Conservation (phyloP, 1,139 yeast genomes). For the Pichia sp. region DNA sequence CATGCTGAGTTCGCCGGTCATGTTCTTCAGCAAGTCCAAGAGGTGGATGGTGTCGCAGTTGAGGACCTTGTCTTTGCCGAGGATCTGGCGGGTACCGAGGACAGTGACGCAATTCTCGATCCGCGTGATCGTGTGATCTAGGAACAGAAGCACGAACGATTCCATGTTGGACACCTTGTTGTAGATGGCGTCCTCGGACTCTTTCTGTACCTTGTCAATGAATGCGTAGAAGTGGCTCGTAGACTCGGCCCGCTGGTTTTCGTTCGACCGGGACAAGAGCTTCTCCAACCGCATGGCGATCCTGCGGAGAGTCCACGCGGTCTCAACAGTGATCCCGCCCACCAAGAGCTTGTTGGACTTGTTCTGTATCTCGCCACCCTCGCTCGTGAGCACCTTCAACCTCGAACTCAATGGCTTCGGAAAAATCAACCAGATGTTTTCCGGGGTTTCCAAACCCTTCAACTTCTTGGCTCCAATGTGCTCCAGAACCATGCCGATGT, state of each 20-base stretch:
- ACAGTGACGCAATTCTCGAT: conserved; percentile 50
- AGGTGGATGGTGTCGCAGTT: conserved; percentile 5
- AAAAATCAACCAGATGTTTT: conserved; percentile 72
- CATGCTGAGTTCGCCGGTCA: conserved; percentile 10
- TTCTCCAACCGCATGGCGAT: conserved; percentile 48
- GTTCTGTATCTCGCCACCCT: conserved; percentile 25
- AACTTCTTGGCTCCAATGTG: conserved; percentile 83
- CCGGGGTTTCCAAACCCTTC: conserved; percentile 94
- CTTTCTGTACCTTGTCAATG: conserved; percentile 19
- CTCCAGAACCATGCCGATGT: conserved; percentile 64
- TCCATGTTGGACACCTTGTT: conserved; percentile 25
- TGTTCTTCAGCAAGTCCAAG: conserved; percentile 7
- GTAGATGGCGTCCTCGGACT: conserved; percentile 20
- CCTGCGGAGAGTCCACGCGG: conserved; percentile 45
- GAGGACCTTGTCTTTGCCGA: background rate
- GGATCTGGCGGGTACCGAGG: conserved; percentile 25
- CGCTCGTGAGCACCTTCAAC: conserved; percentile 36
- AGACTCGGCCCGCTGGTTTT: background rate
- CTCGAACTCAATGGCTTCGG: conserved; percentile 65
- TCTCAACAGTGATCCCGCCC: conserved; percentile 32
- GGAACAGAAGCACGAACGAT: conserved; percentile 41
- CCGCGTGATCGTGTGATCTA: conserved; percentile 61
- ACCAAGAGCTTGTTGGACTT: conserved; percentile 26
- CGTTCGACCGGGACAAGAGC: conserved; percentile 29
- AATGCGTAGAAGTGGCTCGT: conserved; percentile 11